phyloP scores from a whole-genome alignment of 2,329 filamentous ascomycete species.

The Verticillium nubilum region DNA sequence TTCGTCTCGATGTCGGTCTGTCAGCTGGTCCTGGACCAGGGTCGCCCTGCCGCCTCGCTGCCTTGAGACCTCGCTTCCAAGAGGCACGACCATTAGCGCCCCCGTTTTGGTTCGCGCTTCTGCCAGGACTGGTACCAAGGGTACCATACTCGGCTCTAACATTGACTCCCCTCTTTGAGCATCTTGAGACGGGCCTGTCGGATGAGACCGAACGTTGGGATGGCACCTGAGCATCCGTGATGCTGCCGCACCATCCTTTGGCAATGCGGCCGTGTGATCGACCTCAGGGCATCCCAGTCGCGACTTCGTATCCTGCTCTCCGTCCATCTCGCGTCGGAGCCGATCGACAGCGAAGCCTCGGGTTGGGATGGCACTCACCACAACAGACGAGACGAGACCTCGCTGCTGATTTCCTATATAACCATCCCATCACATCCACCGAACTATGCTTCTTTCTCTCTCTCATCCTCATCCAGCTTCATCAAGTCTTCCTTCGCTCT shows the following conservation, averaged over 20 bases:
- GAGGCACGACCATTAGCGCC: not conserved
- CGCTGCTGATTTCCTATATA: slow-evolving; percentile 2
- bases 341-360: not conserved
- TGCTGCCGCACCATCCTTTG: not conserved
- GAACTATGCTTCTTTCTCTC: slow-evolving; percentile 5
- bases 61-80: not conserved
- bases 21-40: not conserved
- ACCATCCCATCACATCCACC: slow-evolving; percentile 1
- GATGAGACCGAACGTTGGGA: not conserved
- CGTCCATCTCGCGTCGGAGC: not conserved
- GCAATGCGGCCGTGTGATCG: not conserved
- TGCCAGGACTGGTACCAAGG: not conserved
- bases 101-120: not conserved
- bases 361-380: not conserved
- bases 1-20: not conserved
- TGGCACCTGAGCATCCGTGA: not conserved
- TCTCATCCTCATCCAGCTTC: slow-evolving; percentile 17
- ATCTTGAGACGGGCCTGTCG: not conserved
- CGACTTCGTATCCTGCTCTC: not conserved
- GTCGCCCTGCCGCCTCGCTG: not conserved
- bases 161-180: not conserved
- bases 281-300: not conserved
- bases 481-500: slow-evolving; percentile 8
- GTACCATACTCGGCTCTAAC: not conserved
- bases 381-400: not conserved